Evolutionary conservation across 2,329 filamentous ascomycete genomes (phyloP), one percentile per base, ranked within the genome.

Genomic region (Aspergillus pseudotamarii): DNA sequence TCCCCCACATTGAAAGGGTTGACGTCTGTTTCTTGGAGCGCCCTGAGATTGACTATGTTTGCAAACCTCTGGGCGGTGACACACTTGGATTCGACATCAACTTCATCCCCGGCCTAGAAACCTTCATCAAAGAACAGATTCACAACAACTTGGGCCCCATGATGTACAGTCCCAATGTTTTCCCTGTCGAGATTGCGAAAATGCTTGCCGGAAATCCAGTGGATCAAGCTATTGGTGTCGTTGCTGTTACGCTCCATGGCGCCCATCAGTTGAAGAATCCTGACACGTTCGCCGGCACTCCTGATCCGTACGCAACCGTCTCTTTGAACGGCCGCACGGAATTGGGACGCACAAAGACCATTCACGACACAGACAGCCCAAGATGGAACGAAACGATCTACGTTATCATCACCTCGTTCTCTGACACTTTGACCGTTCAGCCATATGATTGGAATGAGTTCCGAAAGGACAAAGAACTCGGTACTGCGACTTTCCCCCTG

Each of bases 11-110:
- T 51, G 95, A 99, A 70, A 92, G 91, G 70, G 86, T 98, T 50
- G 95, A 99, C 71, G 92, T 99, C 81, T 97, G 91, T 77, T 99
- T 99, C 84, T 80, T 98, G 63, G 93, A 93, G 69, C 88, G 89
- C 36, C 95, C 95, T 12, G 89, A 86, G 1, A 94, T 99, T 68
- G 95, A 99, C 80, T 99, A 98, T 75, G 94, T 96, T 62, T 97
- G 95, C 85, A 99, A 99, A 79, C 95, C 95, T 3, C 86, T 99
- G 16, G 95, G 95, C 70, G 96, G 96, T 64, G 95, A 99, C 65
- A 94, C 87, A 3, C 92, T 99, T 68, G 95, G 95, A 45, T 97
- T 99, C 76, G 95, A 99, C 74, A 98, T 99, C 84, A 98, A 97
- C 81, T 97, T 99, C 79, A 96, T 99, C 69, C 95, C 95, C 21